Evolutionary conservation across 208 protist species (phyloP), one percentile per base, ranked within the genome.

Genomic region (Leishmania arabica): DNA sequence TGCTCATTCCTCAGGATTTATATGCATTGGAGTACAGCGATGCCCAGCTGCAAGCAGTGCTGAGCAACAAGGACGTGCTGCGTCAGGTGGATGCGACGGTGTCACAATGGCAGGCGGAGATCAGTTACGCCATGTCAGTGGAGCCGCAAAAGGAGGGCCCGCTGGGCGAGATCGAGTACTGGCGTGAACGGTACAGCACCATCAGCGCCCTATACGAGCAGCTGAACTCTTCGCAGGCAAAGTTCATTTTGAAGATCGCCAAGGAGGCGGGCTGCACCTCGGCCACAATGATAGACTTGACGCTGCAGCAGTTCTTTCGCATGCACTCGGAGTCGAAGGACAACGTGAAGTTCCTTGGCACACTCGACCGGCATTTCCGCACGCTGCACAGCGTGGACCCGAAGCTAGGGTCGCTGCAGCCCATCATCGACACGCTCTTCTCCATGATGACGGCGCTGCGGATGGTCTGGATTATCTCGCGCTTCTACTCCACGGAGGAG

Each of bases 381-480:
- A 99, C 97, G 11, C 88, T 99, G 79, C 90, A 98, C 34, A 90
- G 96, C 77, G 90, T 98, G 31, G 92, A 93, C 70, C 89, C 94
- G 56, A 87, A 88, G 70, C 84, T 87, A 65, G 88, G 89, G 62
- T 97, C 93, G 51, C 88, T 99, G 68, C 87, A 93, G 86, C 95
- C 98, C 68, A 99, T 99, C 80, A 97, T 97, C 79, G 99, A 99
- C 84, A 99, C 98, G 3, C 84, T 99, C 13, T 97, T 98, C 31
- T 99, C 98, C 24, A 99, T 99, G 97, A 99, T 99, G 97, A 99
- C 97, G 69, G 98, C 98, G 11, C 93, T 99, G 49, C 95, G 99
- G 49, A 99, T 99, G 98, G 99, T 99, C 64, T 99, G 99, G 99
- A 99, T 99, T 84, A 99, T 99, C 85, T 99, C 99, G 31, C 90